Conservation (phyloP, 305 asterid genomes). For the Fraxinus sp. region DNA sequence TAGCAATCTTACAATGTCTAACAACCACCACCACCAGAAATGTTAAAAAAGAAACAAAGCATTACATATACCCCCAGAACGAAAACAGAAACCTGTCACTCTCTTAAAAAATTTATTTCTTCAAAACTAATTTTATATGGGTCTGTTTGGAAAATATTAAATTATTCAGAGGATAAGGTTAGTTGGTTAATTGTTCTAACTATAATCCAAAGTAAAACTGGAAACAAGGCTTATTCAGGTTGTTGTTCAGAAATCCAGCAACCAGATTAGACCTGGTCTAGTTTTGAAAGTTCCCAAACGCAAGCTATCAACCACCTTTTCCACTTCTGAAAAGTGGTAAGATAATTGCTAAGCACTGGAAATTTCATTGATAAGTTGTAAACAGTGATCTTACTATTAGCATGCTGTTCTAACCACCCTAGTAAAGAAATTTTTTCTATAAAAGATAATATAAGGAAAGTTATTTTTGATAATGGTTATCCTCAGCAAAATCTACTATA, state of each 20-base stretch:
- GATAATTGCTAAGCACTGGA: background rate
- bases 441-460: background rate
- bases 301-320: background rate
- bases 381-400: background rate
- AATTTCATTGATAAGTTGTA: background rate
- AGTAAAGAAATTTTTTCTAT: background rate
- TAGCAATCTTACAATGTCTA: background rate
- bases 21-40: background rate
- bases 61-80: background rate
- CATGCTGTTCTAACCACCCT: background rate
- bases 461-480: background rate
- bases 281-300: background rate
- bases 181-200: background rate
- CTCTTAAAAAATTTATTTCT: background rate
- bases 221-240: background rate
- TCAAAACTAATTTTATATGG: background rate
- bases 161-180: background rate
- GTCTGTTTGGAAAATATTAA: background rate
- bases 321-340: background rate
- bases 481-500: background rate
- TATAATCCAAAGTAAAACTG: background rate
- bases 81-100: background rate
- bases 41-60: background rate
- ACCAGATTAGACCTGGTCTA: background rate
- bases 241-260: background rate